phyloP scores from a whole-genome alignment of 805 yeast species.

The Wickerhamomyces mucosus region DNA sequence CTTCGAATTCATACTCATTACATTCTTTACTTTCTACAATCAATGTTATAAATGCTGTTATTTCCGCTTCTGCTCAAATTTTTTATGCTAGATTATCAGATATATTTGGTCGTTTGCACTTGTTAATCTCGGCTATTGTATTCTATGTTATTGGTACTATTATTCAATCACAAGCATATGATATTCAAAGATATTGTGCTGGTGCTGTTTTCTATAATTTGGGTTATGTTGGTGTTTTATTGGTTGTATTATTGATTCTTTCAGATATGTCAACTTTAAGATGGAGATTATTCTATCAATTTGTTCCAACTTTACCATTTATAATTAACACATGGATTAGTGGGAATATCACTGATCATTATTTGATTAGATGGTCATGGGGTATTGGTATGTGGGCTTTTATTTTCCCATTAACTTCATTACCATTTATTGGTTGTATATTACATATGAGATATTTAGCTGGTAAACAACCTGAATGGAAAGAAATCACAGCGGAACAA shows the following conservation, averaged over 20 bases:
- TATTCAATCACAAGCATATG: slow-evolving; percentile 50
- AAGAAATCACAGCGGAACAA: slow-evolving; percentile 28
- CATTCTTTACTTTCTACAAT: slow-evolving; percentile 54
- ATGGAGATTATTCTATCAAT: slow-evolving; percentile 60
- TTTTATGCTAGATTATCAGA: slow-evolving; percentile 56
- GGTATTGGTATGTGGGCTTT: slow-evolving; percentile 77
- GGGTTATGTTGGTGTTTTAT: slow-evolving; percentile 57
- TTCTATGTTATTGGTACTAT: slow-evolving; percentile 57
- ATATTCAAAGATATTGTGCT: slow-evolving; percentile 50
- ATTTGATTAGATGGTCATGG: slow-evolving; percentile 46
- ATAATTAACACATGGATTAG: slow-evolving; percentile 74
- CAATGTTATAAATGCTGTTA: slow-evolving; percentile 46
- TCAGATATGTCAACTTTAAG: slow-evolving; percentile 62
- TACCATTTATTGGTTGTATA: slow-evolving; percentile 50
- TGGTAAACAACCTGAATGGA: slow-evolving; percentile 41
- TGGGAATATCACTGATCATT: slow-evolving; percentile 41
- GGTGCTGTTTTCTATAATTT: slow-evolving; percentile 46
- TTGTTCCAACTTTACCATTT: slow-evolving; percentile 61
- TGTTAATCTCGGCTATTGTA: slow-evolving; percentile 37
- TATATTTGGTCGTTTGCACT: slow-evolving; percentile 54
- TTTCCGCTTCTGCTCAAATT: slow-evolving; percentile 61
- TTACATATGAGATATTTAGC: slow-evolving; percentile 50
- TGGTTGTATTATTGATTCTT: slow-evolving; percentile 45
- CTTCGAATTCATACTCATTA: slow-evolving; percentile 41
- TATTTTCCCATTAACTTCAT: slow-evolving; percentile 53